Evolutionary conservation across 805 yeast species (phyloP), one percentile per base, ranked within the genome.

Genomic region (Brettanomyces naardenensis): DNA sequence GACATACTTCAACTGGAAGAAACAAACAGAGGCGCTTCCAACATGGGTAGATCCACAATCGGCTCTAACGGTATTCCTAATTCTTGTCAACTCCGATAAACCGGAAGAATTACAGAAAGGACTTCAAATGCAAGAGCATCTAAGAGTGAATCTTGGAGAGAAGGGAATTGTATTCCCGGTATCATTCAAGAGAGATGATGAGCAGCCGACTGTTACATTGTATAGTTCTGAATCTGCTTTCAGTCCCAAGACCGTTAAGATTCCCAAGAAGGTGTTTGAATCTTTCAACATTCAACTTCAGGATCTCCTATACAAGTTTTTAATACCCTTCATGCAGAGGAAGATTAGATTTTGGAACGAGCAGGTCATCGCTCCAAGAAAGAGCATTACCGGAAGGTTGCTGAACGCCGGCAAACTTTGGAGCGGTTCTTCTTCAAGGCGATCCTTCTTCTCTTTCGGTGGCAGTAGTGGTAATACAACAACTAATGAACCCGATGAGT

Each of bases 301-400:
- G 33, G 81, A 77, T 23, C 58, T 73, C 38, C 62, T 76, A 7
- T 60, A 61, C 26, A 70, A 69, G 44, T 59, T 62, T 33, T 59
- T 83, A 41, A 66, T 86, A 1, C 95, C 97, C 0, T 89, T 78
- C 55, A 86, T 92, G 95, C 88, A 86, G 52, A 62, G 73, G 39
- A 81, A 85, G 50, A 73, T 87, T n/a, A 66, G 80, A 25, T 56
- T 72, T 11, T 89, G 97, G 97, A 89, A 80, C 42, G 95, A 88
- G 48, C 84, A 78, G 50, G 69, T 82, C 4, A 73, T 87, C 11
- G 73, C 77, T 29, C 89, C 94, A 4, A 70, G 89, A 43, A 78
- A 78, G 46, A 84, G 95, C 19, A 61, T 85, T 17, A 73, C 95
- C 0, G 82, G 86, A 14, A 62, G 89, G 41, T 71, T 80, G 45